These are phyloP conservation scores for Aureobasidium leucospermi DNA, from an alignment of 2,329 filamentous ascomycete genomes.

Conservation along the genomic window DNA sequence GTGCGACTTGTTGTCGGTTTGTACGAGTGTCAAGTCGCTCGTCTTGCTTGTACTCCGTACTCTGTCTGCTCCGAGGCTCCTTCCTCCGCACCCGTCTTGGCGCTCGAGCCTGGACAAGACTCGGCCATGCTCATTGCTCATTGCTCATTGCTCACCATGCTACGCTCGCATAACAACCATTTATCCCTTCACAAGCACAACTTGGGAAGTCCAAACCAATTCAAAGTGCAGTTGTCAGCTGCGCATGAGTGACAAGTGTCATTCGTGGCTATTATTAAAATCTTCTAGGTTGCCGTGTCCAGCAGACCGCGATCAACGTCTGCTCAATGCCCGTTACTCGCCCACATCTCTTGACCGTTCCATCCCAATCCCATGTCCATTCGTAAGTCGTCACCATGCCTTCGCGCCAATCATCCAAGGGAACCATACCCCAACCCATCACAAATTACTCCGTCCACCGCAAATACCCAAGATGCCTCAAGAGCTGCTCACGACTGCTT, in stretches of 20 bases:
- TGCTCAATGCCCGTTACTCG: neutral
- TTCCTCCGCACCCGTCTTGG: no score
- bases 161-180: no score
- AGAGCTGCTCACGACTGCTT: neutral
- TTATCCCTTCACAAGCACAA: no score
- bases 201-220: no score
- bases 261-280: neutral
- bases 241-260: neutral
- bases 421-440: neutral
- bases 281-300: neutral
- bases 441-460: neutral
- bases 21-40: no score
- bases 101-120: no score
- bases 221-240: neutral
- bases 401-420: neutral
- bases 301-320: neutral
- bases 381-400: conserved; percentile 3
- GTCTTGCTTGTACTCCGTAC: no score
- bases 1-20: no score
- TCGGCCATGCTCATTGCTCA: no score
- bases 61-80: no score
- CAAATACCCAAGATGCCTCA: no score
- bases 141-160: no score
- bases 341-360: neutral
- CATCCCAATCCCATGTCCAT: neutral